Conservation (phyloP, 116 monocot species). For the Papilionanthe hybrid region DNA sequence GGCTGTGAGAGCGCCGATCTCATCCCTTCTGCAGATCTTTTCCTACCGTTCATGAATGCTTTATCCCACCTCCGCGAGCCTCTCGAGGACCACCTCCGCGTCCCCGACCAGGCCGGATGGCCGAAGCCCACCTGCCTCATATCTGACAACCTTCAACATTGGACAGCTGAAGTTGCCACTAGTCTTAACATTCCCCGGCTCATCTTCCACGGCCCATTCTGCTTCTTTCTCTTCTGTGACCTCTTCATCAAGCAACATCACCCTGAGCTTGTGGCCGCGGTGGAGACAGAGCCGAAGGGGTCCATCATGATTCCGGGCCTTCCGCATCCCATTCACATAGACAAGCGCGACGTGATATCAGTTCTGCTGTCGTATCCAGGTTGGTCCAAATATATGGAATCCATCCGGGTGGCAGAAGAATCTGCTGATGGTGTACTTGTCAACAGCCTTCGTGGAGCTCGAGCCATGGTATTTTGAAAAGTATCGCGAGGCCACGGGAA, state of each 20-base stretch:
- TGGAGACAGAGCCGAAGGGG: conserved; percentile 1
- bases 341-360: background rate
- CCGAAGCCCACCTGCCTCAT: conserved; percentile 18
- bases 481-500: background rate
- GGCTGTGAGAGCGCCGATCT: conserved; percentile 34
- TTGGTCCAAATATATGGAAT: background rate
- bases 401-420: background rate
- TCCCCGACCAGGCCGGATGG: background rate
- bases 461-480: background rate
- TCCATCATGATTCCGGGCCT: conserved; percentile 24
- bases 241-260: background rate
- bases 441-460: conserved; percentile 3
- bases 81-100: conserved; percentile 4
- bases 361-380: background rate
- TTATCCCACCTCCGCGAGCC: conserved; percentile 10
- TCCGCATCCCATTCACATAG: conserved; percentile 1
- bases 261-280: background rate
- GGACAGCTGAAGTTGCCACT: conserved; percentile 12
- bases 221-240: conserved; percentile 3
- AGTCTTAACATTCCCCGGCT: conserved; percentile 10
- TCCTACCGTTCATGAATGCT: conserved; percentile 12
- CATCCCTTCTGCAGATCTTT: conserved; percentile 10
- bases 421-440: background rate
- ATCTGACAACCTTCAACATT: conserved; percentile 12
- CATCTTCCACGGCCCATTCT: conserved; percentile 22